Percentiles rank a stretch among this genome's conserved stretches.
Evolutionary conservation across 345 rosid genomes (phyloP).

Genomic region (Schrenkiella parvula): DNA sequence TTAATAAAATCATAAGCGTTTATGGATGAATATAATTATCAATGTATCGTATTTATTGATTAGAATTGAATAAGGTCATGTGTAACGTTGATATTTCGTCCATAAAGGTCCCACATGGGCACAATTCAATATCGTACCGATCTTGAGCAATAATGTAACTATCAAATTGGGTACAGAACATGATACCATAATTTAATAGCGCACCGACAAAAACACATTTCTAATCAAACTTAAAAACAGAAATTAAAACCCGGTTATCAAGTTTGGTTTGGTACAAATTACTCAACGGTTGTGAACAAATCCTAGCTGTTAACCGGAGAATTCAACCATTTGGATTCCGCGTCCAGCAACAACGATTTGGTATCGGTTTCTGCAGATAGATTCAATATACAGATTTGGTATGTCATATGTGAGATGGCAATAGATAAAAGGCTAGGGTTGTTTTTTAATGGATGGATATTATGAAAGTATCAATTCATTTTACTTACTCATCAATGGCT

Average conservation of each 20-base stretch:
- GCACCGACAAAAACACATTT: slow-evolving; percentile 18
- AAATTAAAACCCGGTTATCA: slow-evolving; percentile 14
- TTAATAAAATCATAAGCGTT: not conserved
- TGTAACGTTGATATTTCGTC: not conserved
- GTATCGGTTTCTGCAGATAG: slow-evolving; percentile 51
- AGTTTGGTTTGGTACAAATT: slow-evolving; percentile 1
- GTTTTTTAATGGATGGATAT: not conserved
- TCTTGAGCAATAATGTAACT: slow-evolving; percentile 15
- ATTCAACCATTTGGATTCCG: slow-evolving; percentile 85
- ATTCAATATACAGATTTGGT: not conserved
- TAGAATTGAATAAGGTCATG: slow-evolving; percentile 10
- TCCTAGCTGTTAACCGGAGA: slow-evolving; percentile 26
- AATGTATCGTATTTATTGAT: not conserved
- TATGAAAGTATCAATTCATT: not conserved
- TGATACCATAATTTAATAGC: slow-evolving; percentile 18
- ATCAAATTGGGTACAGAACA: slow-evolving; percentile 22
- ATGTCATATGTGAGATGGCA: not conserved
- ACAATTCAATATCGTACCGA: not conserved
- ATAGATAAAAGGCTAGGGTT: not conserved
- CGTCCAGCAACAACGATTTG: slow-evolving; percentile 88
- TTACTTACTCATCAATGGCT: slow-evolving; percentile 56
- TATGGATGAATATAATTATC: not conserved
- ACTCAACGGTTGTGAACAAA: not conserved
- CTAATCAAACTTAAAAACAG: not conserved
- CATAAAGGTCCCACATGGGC: slow-evolving; percentile 17